These are phyloP conservation scores for Acorus gramineus DNA, from an alignment of 106 monocot species.

Conservation along the genomic window DNA sequence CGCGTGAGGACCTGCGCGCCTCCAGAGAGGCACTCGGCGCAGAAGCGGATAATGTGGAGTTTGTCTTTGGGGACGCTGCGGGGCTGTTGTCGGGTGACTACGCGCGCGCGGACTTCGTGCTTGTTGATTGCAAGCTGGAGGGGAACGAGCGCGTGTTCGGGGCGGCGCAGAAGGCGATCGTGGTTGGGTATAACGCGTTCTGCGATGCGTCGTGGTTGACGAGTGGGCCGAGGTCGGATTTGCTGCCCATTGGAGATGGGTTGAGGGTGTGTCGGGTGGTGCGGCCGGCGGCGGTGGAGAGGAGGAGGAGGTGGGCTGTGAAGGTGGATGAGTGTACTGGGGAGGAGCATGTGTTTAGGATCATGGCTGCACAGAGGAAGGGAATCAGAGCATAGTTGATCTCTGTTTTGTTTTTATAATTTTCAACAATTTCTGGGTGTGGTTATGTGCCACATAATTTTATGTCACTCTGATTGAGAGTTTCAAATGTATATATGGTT, in stretches of 20 bases:
- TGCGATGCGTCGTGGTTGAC: neutral
- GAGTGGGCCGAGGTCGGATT: slow-evolving; percentile 13
- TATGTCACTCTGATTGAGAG: no score
- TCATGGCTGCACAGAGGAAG: slow-evolving; percentile 16
- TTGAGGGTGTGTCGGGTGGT: slow-evolving; percentile 39
- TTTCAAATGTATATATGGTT: no score
- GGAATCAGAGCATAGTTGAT: slow-evolving; percentile 16
- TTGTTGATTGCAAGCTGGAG: slow-evolving; percentile 36
- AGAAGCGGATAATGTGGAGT: slow-evolving; percentile 17
- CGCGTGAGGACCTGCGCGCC: slow-evolving; percentile 9
- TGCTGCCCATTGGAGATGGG: slow-evolving; percentile 55
- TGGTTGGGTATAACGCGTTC: slow-evolving; percentile 41
- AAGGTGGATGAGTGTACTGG: slow-evolving; percentile 53
- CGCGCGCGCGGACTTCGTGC: slow-evolving; percentile 5
- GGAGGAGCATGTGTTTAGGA: slow-evolving; percentile 55
- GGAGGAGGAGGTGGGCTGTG: slow-evolving; percentile 46
- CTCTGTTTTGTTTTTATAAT: no score
- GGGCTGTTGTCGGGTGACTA: slow-evolving; percentile 27
- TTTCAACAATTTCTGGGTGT: no score
- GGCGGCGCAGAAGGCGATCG: slow-evolving; percentile 35
- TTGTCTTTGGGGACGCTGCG: slow-evolving; percentile 32
- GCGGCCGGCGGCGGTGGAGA: neutral
- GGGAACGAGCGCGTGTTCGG: slow-evolving; percentile 22
- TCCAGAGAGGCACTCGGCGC: slow-evolving; percentile 17
- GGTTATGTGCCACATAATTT: no score